Evolutionary conservation across 2,329 filamentous ascomycete species (phyloP).

Genomic region (Arthrinium phaeospermum): DNA sequence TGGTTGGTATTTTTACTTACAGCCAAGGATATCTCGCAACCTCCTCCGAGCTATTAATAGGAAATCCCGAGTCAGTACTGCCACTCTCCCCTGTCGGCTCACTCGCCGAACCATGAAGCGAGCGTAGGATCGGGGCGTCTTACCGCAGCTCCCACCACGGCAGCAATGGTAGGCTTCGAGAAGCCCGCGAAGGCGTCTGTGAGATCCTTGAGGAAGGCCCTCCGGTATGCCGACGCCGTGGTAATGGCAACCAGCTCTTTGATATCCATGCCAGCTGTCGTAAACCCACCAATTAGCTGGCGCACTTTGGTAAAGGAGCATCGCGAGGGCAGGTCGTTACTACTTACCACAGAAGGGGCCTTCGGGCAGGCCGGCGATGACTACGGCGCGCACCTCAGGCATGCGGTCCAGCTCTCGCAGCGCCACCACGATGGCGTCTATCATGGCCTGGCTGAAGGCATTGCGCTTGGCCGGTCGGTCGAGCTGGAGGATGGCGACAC

Average conservation of each 20-base stretch:
- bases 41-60: slow-evolving; percentile 47
- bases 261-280: slow-evolving; percentile 42
- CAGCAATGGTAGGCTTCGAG: slow-evolving; percentile 54
- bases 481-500: slow-evolving; percentile 15
- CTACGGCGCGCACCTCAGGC: slow-evolving; percentile 40
- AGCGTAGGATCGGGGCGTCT: slow-evolving; percentile 33
- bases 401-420: slow-evolving; percentile 36
- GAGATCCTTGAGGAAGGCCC: slow-evolving; percentile 47
- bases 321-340: not conserved
- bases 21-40: slow-evolving; percentile 55
- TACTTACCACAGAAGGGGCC: slow-evolving; percentile 45
- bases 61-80: not conserved
- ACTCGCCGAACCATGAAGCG: not conserved
- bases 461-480: slow-evolving; percentile 54
- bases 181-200: slow-evolving; percentile 42
- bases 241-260: slow-evolving; percentile 39
- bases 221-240: slow-evolving; percentile 35
- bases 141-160: slow-evolving; percentile 56
- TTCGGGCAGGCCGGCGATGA: slow-evolving; percentile 43
- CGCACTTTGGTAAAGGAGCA: not conserved
- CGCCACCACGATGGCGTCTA: slow-evolving; percentile 44
- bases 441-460: slow-evolving; percentile 59
- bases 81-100: not conserved
- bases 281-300: not conserved
- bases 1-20: slow-evolving; percentile 35